These are phyloP conservation scores for Camellia lanceoleosa DNA, from an alignment of 148 eudicot species.

Conservation along the genomic window DNA sequence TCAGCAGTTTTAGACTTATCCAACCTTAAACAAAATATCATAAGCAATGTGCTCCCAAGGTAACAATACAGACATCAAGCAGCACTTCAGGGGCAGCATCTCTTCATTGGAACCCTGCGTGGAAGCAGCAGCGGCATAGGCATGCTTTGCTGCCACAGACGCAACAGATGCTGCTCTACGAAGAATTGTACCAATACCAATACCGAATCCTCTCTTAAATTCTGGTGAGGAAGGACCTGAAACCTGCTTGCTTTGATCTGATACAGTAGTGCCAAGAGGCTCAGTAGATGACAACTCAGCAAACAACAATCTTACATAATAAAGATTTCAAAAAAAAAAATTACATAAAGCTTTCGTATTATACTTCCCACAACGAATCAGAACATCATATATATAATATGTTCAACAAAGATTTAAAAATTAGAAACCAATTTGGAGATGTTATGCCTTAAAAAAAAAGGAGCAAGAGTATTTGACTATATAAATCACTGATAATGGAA, in stretches of 20 bases:
- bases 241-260: conserved; percentile 78
- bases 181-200: conserved; percentile 66
- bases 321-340: neutral
- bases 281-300: neutral
- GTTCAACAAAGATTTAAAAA: neutral
- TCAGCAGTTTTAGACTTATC: neutral
- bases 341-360: neutral
- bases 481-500: too few species aligned
- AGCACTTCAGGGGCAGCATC: conserved; percentile 91
- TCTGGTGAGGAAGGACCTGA: conserved; percentile 57
- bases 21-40: conserved; percentile 92
- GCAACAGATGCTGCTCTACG: conserved; percentile 87
- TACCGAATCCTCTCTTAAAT: conserved; percentile 49
- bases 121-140: conserved; percentile 65
- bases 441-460: too few species aligned
- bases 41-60: conserved; percentile 96
- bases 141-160: conserved; percentile 80
- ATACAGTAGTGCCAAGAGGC: conserved; percentile 6
- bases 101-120: conserved; percentile 54
- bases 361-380: conserved; percentile 1
- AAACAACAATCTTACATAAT: neutral
- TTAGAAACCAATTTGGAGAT: too few species aligned
- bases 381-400: neutral
- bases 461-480: too few species aligned
- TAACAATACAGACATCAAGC: conserved; percentile 88